Evolutionary conservation across 1,284 basidiomycete species (phyloP), one percentile per base, ranked within the genome.

Genomic region (Ustilago trichophora): DNA sequence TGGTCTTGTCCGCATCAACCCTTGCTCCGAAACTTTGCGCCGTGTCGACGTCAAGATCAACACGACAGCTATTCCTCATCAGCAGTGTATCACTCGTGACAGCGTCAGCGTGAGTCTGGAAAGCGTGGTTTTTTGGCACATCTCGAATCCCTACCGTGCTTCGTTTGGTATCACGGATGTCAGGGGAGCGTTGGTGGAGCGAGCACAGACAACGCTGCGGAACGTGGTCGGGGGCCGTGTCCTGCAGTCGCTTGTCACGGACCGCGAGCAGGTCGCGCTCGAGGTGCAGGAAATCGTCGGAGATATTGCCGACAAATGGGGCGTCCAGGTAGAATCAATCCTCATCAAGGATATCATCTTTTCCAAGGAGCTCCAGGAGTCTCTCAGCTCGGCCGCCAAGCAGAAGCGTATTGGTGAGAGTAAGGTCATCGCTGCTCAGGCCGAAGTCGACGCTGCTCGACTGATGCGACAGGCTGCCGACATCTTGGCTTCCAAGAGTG

Each of bases 391-490:
- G 59, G 94, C 94, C 22, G 93, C 93, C 29, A 92, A 94, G 42
- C 83, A 92, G 84, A 95, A 94, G 86, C 88, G 94, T 62, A 89
- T 97, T 68, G 94, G 93, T 83, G 94, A 97, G 84, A 88, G 87
- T 80, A 97, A 94, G 83, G 92, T 98, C 80, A 97, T 98, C 75
- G 93, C 93, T 40, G 95, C 94, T 0, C 87, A 92, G 63, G 95
- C 94, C 16, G 94, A 98, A 84, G 94, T 97, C 65, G 92, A 96
- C 80, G 86, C 92, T 33, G 93, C 94, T 36, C 88, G 91, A 73
- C 88, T 97, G 80, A 96, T 97, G 93, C 52, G 76, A 25, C 72
- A 93, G 82, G 91, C 92, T 6, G 91, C 92, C 50, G 54, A 58
- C 33, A 56, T 69, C 34, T 37, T 68, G 33, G 57, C 59, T 2